Evolutionary conservation across 2,329 filamentous ascomycete genomes (phyloP), one percentile per base, ranked within the genome.

Genomic region (Ascochyta lentis): DNA sequence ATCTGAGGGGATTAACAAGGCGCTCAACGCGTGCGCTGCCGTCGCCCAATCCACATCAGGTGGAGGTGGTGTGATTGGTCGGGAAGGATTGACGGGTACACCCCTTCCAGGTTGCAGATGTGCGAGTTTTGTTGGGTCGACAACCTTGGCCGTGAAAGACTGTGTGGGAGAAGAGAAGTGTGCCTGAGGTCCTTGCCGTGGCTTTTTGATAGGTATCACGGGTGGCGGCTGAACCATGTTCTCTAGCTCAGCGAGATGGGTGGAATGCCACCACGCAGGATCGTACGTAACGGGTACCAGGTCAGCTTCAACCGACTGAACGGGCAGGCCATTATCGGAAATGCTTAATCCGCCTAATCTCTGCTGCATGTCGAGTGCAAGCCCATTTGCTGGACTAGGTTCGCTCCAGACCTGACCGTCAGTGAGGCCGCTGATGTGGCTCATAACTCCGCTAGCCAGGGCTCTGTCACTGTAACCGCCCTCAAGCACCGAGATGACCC

Each of bases 381-480:
- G 76, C 0, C 84, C 82, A 49, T 74, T 78, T 35, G 65, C 60
- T 37, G 71, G 70, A 29, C 74, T 76, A 49, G 60, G 15, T 1
- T 69, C 59, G 6, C 61, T 59, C 23, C 53, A 67, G 8, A 71
- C 60, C 54, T 77, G 70, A 81, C 84, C 80, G 37, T 86, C 86
- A 37, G 86, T 87, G 35, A 99, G 83, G 6, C 94, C 95, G 64
- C 90, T 91, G 16, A 99, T 74, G 75, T 99, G 95, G 73, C 93
- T 96, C 54, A 97, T 79, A 3, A 97, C 88, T 40, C 95, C 95
- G 31, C 92, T 96, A 48, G 85, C 89, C 44, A 99, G 79, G 8
- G 95, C 95, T 55, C 93, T 86, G 76, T 99, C 91, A 71, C 93
- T 97, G 71, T 99, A 99, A 0, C 95, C 95, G 29, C 95, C 95